Conservation (phyloP, 140 eudicot genomes). For the Bidens hawaiensis region DNA sequence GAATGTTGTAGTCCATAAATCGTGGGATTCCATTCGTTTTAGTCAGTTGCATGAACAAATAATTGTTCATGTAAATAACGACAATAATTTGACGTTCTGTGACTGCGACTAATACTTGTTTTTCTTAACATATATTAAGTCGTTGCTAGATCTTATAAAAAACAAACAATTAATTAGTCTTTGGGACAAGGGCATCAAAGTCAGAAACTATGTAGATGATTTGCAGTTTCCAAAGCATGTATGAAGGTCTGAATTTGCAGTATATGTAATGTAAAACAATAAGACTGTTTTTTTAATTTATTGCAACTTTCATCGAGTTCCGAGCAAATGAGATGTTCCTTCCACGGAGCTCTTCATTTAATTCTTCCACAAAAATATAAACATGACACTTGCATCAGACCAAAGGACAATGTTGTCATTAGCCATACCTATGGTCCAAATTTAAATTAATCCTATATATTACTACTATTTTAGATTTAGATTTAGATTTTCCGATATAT, state of each 20-base stretch:
- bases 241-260: neutral
- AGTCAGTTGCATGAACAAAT: no score
- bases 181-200: neutral
- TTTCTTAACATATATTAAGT: neutral
- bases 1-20: no score
- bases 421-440: no score
- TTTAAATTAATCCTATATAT: no score
- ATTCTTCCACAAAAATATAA: constrained; percentile 6
- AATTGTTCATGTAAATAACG: no score
- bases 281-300: neutral
- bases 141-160: no score
- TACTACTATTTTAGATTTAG: no score
- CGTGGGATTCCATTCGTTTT: no score
- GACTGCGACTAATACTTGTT: no score
- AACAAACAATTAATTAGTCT: neutral
- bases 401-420: neutral
- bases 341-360: constrained; percentile 8
- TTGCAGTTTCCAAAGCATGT: neutral
- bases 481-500: no score
- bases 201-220: neutral
- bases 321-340: constrained; percentile 18
- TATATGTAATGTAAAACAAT: neutral
- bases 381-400: constrained; percentile 15
- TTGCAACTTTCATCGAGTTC: neutral
- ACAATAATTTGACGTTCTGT: no score